Base-by-base conservation (phyloP, 2,329 filamentous ascomycete species). In the Coniochaeta ligniaria region DNA sequence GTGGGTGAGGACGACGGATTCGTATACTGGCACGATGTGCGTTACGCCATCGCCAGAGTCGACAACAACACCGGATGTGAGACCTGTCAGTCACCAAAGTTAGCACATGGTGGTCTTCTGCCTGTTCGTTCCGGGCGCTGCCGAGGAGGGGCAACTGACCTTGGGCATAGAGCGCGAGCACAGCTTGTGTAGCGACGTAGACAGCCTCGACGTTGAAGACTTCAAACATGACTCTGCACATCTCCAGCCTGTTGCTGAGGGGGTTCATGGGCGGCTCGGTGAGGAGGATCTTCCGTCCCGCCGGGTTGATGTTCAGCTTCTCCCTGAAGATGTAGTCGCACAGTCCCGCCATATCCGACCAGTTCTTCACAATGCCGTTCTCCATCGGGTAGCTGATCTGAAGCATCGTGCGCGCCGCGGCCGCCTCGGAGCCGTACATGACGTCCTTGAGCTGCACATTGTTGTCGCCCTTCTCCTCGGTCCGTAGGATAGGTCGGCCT, bases 351-450 rank as follows among this genome's bases (percentile, higher is more conserved):
- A 99, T 99, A 76, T 99, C 95, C 69, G 99, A 95, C 95, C 95
- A 99, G 73, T 92, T 93, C 85, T 97, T 98, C 67, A 99, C 92
- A 71, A 99, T 98, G 70, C 95, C 95, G 75, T 99, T 99, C 77
- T 99, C 95, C 95, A 99, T 99, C 68, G 95, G 95, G 75, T 99
- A 99, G 76, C 90, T 96, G 73, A 99, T 96, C 77, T 99, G 95
- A 63, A 99, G 87, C 92, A 97, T 96, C 64, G 91, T 96, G 71
- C 95, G 88, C 66, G 95, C 94, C 59, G 92, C 92, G 17, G 95
- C 93, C 57, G 95, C 95, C 79, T 99, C 94, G 79, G 99, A 95
- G 74, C 95, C 95, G 78, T 94, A 98, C 95, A 99, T 99, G 74
- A 99, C 97, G 80, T 99, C 95, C 84, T 97, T 98, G 77, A 86